Conservation (phyloP, 2,329 filamentous ascomycete genomes). For the Thielaviopsis euricoi region DNA sequence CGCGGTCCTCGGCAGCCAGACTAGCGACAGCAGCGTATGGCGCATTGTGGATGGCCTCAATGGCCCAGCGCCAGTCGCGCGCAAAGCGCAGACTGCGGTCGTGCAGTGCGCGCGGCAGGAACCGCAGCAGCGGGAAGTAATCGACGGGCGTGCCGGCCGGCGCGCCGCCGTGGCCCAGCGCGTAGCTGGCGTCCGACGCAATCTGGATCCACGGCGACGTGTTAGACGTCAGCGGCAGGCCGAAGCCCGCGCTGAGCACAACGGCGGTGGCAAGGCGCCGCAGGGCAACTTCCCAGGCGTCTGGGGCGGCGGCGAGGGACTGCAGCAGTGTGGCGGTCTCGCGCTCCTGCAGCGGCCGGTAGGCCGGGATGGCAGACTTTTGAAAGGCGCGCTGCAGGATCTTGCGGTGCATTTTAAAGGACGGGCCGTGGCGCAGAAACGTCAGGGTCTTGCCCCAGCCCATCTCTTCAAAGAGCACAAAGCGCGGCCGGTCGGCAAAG, state of each 20-base stretch:
- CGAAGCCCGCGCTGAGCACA: constrained; percentile 27
- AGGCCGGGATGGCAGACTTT: constrained; percentile 22
- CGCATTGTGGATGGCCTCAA: constrained; percentile 25
- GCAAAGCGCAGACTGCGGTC: constrained; percentile 19
- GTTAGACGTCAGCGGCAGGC: constrained; percentile 18
- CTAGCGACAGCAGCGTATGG: constrained; percentile 25
- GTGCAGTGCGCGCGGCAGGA: constrained; percentile 22
- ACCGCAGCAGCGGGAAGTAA: constrained; percentile 24
- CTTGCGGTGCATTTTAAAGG: constrained; percentile 25
- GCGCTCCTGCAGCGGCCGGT: constrained; percentile 24
- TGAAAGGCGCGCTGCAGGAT: constrained; percentile 29
- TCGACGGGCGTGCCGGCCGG: constrained; percentile 22
- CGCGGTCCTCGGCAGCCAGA: constrained; percentile 16
- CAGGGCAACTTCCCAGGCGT: constrained; percentile 20
- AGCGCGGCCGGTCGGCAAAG: constrained; percentile 28
- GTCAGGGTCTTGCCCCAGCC: constrained; percentile 26
- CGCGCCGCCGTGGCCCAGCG: constrained; percentile 17
- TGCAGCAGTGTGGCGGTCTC: constrained; percentile 25
- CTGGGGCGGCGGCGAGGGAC: constrained; percentile 20
- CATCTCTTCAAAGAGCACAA: constrained; percentile 27
- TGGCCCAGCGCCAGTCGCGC: constrained; percentile 18
- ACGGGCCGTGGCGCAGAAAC: constrained; percentile 26
- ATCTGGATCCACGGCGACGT: constrained; percentile 22
- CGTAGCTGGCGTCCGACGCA: constrained; percentile 19
- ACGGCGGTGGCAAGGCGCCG: constrained; percentile 25